Evolutionary conservation across 805 yeast genomes (phyloP).

Genomic region (Wickerhamiella siamensis): DNA sequence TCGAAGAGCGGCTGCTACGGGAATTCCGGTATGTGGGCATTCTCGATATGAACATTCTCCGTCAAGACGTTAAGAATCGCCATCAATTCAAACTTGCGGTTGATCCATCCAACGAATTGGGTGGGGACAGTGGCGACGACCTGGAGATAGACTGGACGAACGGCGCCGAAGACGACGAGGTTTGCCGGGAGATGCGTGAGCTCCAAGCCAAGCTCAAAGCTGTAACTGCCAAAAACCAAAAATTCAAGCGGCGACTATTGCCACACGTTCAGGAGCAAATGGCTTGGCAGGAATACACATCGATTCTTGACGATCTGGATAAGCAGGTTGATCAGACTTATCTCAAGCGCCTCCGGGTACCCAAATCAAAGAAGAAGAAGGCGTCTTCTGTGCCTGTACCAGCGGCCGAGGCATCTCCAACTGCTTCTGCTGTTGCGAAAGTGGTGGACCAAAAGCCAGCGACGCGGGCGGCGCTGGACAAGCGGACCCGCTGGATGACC

Average conservation of each 20-base stretch:
- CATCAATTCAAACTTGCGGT: constrained; percentile 16
- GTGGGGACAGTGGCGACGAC: constrained; percentile 17
- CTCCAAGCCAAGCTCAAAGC: constrained; percentile 55
- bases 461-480: constrained; percentile 64
- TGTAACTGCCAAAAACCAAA: constrained; percentile 48
- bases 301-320: constrained; percentile 83
- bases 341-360: constrained; percentile 61
- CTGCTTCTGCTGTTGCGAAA: constrained; percentile 25
- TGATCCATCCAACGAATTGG: constrained; percentile 14
- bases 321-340: constrained; percentile 95
- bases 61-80: constrained; percentile 21
- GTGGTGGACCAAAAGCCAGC: constrained; percentile 64
- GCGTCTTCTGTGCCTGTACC: constrained; percentile 15
- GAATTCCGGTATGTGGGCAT: constrained; percentile 87
- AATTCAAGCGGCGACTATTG: constrained; percentile 46
- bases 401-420: constrained; percentile 17
- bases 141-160: constrained; percentile 55
- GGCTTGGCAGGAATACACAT: constrained; percentile 88
- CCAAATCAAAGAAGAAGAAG: constrained; percentile 49
- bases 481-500: constrained; percentile 74
- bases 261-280: constrained; percentile 75
- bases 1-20: constrained; percentile 77
- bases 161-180: constrained; percentile 84
- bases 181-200: constrained; percentile 64
- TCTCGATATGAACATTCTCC: constrained; percentile 29